Conservation (phyloP, 371 early-diverging fungal genomes). For the Lichtheimia ornata region DNA sequence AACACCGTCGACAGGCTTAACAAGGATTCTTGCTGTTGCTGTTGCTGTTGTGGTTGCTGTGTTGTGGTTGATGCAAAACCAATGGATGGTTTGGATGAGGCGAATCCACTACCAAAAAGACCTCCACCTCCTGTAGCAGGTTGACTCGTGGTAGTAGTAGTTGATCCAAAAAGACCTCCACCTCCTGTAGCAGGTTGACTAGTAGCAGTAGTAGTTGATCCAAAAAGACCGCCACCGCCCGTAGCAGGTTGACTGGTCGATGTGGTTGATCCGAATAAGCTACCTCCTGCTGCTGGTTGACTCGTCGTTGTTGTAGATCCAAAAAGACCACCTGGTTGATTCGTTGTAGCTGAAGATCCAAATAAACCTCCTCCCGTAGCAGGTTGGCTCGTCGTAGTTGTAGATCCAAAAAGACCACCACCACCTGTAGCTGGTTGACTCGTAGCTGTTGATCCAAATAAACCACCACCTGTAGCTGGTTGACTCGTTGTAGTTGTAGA, state of each 20-base stretch:
- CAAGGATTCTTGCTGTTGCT: slow-evolving; percentile 18
- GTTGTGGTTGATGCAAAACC: slow-evolving; percentile 3
- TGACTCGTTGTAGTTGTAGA: too few species aligned
- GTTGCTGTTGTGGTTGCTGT: slow-evolving; percentile 25
- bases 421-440: too few species aligned
- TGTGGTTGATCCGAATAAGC: not conserved
- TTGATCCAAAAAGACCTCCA: not conserved
- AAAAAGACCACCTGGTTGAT: not conserved
- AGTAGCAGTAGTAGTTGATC: not conserved
- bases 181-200: not conserved
- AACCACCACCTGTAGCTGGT: too few species aligned
- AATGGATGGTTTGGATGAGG: not conserved
- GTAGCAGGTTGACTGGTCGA: slow-evolving; percentile 3
- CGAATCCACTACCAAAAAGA: too few species aligned
- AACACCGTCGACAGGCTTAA: slow-evolving; percentile 22
- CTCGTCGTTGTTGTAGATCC: not conserved
- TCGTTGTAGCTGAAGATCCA: not conserved
- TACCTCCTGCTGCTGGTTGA: not conserved
- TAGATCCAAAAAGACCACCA: not conserved
- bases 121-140: too few species aligned
- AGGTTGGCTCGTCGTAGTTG: not conserved
- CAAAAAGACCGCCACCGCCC: not conserved
- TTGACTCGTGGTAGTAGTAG: too few species aligned
- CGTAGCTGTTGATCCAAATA: too few species aligned
- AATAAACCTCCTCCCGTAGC: not conserved